Percentiles rank a stretch among this genome's conserved stretches.
Evolutionary conservation across 305 asterid genomes (phyloP).

Genomic region (Rubia peregrina): DNA sequence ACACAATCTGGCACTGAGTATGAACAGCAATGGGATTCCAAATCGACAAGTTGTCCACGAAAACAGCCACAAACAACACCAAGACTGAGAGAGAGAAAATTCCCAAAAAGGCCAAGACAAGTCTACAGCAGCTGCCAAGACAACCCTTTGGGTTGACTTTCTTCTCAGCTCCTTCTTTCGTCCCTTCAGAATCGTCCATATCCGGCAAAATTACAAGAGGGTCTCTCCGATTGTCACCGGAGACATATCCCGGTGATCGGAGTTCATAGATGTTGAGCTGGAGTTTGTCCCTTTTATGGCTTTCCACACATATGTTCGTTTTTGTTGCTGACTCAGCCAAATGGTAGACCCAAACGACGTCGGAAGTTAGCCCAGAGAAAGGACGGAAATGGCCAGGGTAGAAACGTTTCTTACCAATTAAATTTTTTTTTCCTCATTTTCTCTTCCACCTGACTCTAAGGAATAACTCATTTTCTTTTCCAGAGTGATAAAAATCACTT

Average conservation of each 20-base stretch:
- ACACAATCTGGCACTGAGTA: slow-evolving; percentile 73
- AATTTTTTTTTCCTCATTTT: too few relatives aligned
- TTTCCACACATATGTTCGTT: neutral
- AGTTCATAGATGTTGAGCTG: neutral
- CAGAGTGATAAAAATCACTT: too few relatives aligned
- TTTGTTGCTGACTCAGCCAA: neutral
- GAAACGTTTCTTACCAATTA: too few relatives aligned
- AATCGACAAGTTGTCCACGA: slow-evolving; percentile 47
- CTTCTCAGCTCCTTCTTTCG: slow-evolving; percentile 19
- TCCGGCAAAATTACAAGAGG: slow-evolving; percentile 6
- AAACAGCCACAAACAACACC: slow-evolving; percentile 49
- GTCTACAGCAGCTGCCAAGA: slow-evolving; percentile 30
- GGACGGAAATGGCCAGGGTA: neutral
- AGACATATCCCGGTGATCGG: slow-evolving; percentile 6
- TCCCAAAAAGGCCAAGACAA: slow-evolving; percentile 32
- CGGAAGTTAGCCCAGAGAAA: neutral
- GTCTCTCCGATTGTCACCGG: slow-evolving; percentile 7
- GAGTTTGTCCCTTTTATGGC: neutral
- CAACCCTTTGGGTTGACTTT: slow-evolving; percentile 17
- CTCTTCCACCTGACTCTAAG: too few relatives aligned
- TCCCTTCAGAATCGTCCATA: slow-evolving; percentile 52
- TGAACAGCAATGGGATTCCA: slow-evolving; percentile 80
- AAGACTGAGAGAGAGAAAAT: slow-evolving; percentile 41
- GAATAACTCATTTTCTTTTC: too few relatives aligned
- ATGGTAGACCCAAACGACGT: neutral